A percentile compares a stretch with the other conserved stretches of the same genome.
These are phyloP conservation scores for Lactarius pseudohatsudake DNA, from an alignment of 768 basidiomycete species.

Conservation along the genomic window DNA sequence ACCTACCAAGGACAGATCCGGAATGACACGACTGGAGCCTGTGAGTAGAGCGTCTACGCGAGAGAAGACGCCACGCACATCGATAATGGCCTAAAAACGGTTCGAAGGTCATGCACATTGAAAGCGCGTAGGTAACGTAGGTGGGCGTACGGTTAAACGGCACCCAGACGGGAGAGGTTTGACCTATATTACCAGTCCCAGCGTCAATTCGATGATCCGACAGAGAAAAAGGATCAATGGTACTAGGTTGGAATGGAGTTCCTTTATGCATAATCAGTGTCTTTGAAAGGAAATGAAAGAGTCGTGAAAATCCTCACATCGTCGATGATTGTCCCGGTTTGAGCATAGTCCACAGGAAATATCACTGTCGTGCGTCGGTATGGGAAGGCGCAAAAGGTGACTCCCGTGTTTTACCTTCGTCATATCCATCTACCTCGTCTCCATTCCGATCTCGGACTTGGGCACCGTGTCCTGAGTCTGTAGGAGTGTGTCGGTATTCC, in stretches of 20 bases:
- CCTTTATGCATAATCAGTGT: conserved; percentile 12
- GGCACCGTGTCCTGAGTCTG: conserved; percentile 51
- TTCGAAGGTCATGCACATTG: conserved; percentile 2
- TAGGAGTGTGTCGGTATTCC: not conserved
- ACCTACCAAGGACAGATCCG: conserved; percentile 41
- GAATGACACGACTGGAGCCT: conserved; percentile 41
- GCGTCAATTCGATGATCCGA: conserved; percentile 3
- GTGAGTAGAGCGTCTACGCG: not conserved
- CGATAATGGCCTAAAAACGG: conserved; percentile 24
- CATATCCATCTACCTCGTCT: conserved; percentile 43
- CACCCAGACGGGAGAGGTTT: conserved; percentile 49
- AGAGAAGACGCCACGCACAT: conserved; percentile 17
- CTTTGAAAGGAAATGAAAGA: not conserved
- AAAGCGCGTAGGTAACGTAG: not conserved
- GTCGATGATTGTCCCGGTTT: conserved; percentile 48
- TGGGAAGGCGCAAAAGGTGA: not conserved
- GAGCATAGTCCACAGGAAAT: conserved; percentile 49
- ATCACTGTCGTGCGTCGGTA: conserved; percentile 34
- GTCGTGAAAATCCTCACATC: conserved; percentile 39
- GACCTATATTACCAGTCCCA: conserved; percentile 27
- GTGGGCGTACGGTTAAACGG: conserved; percentile 41
- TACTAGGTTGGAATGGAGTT: conserved; percentile 26
- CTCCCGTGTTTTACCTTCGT: conserved; percentile 32
- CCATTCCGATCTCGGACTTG: conserved; percentile 43
- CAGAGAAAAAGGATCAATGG: not conserved